These are phyloP conservation scores for Astragalus membranaceus DNA, from an alignment of 306 rosid species.

Conservation along the genomic window DNA sequence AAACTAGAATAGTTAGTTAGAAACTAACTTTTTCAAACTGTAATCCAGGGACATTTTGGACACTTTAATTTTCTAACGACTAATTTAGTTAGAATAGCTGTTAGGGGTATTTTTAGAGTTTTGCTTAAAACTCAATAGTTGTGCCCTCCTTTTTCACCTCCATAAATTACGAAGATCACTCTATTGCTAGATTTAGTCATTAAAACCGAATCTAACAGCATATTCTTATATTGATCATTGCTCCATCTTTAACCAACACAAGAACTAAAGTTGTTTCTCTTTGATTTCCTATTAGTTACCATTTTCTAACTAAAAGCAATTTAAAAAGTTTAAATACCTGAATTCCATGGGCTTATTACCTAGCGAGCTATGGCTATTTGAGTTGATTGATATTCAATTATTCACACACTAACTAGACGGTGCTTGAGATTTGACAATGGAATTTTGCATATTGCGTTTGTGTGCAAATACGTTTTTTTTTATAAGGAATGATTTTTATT, in stretches of 20 bases:
- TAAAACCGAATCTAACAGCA: constrained; percentile 29
- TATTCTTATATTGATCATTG: constrained; percentile 32
- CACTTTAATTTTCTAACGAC: too few relatives aligned
- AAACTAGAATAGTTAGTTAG: too few relatives aligned
- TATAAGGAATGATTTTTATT: too few relatives aligned
- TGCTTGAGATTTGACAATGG: constrained; percentile 27
- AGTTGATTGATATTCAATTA: not conserved
- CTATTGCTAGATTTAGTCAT: constrained; percentile 27
- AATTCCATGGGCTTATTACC: constrained; percentile 20
- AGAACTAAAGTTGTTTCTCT: constrained; percentile 30
- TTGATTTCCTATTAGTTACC: not conserved
- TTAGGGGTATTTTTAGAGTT: too few relatives aligned
- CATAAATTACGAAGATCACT: not conserved
- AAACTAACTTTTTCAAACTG: too few relatives aligned
- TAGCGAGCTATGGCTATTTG: not conserved
- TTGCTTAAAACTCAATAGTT: too few relatives aligned
- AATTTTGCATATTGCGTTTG: constrained; percentile 14
- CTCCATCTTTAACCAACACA: constrained; percentile 47
- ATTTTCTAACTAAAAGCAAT: not conserved
- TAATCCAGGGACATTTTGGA: too few relatives aligned
- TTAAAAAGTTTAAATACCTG: not conserved
- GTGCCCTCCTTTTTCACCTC: not conserved
- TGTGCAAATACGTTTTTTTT: constrained; percentile 11
- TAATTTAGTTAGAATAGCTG: too few relatives aligned
- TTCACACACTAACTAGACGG: not conserved